These are phyloP conservation scores for Neurospora sp. DNA, from an alignment of 495 filamentous ascomycete genomes.

Conservation along the genomic window DNA sequence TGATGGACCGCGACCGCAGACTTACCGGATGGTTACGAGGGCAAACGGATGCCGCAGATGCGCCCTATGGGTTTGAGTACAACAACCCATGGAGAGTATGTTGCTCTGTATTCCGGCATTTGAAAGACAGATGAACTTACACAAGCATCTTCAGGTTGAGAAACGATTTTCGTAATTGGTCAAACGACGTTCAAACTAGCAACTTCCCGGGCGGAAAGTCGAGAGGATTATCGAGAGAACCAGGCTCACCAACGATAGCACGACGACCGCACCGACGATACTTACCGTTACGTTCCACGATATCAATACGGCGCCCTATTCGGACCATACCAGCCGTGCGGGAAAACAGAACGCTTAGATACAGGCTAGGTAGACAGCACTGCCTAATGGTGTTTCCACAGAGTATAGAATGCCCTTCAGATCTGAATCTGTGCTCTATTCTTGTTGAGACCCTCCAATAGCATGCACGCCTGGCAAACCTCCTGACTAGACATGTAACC, in stretches of 20 bases:
- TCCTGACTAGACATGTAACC: constrained; percentile 92
- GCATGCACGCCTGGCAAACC: constrained; percentile 88
- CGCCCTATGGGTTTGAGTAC: constrained; percentile 82
- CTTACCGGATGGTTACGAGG: constrained; percentile 80
- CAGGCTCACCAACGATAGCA: background rate
- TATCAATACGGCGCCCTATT: background rate
- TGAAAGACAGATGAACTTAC: constrained; percentile 1
- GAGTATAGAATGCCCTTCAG: constrained; percentile 17
- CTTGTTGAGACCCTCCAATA: constrained; percentile 88
- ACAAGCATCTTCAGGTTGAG: constrained; percentile 32
- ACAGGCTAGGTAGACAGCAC: background rate
- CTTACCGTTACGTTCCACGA: background rate
- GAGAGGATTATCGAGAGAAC: background rate
- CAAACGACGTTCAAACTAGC: constrained; percentile 3
- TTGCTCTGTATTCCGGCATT: background rate
- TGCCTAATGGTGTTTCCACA: background rate
- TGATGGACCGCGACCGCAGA: constrained; percentile 93
- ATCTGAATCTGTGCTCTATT: constrained; percentile 73
- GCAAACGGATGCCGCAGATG: constrained; percentile 68
- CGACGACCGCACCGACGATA: background rate
- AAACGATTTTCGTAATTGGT: constrained; percentile 31
- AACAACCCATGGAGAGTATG: constrained; percentile 86
- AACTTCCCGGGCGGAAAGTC: background rate
- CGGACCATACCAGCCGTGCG: background rate
- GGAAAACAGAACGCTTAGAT: background rate